A percentile compares a stretch with the other conserved stretches of the same genome.
Conservation (phyloP, 257 asterid species). For the Solanum etuberosum region DNA sequence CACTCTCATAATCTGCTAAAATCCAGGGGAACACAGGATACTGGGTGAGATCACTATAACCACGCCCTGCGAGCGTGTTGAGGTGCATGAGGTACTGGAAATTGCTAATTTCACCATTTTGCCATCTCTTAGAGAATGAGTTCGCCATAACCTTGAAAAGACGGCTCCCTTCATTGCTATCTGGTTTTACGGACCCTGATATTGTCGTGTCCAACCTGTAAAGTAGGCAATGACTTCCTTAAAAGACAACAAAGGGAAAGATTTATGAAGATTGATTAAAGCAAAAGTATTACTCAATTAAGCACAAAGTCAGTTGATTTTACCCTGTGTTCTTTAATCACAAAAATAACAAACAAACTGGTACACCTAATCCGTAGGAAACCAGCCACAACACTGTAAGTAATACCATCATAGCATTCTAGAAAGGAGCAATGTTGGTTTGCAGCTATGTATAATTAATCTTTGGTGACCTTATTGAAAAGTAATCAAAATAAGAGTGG, state of each 20-base stretch:
- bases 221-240: background rate
- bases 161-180: slow-evolving; percentile 93
- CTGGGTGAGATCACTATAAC: slow-evolving; percentile 98
- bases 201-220: slow-evolving; percentile 92
- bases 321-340: background rate
- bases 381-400: background rate
- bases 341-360: background rate
- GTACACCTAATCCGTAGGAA: background rate
- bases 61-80: slow-evolving; percentile 98
- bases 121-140: slow-evolving; percentile 99
- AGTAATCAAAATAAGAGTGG: background rate
- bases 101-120: slow-evolving; percentile 98
- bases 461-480: background rate
- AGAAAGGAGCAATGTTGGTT: background rate
- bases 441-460: background rate
- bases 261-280: background rate
- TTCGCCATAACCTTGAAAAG: slow-evolving; percentile 93
- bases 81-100: slow-evolving; percentile 98
- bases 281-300: background rate
- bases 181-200: slow-evolving; percentile 88
- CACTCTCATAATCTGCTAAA: slow-evolving; percentile 93
- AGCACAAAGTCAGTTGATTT: background rate
- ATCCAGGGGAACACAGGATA: slow-evolving; percentile 99
- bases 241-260: background rate
- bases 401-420: background rate